Evolutionary conservation across 306 rosid genomes (phyloP).

Genomic region (Lathyrus aphaca): DNA sequence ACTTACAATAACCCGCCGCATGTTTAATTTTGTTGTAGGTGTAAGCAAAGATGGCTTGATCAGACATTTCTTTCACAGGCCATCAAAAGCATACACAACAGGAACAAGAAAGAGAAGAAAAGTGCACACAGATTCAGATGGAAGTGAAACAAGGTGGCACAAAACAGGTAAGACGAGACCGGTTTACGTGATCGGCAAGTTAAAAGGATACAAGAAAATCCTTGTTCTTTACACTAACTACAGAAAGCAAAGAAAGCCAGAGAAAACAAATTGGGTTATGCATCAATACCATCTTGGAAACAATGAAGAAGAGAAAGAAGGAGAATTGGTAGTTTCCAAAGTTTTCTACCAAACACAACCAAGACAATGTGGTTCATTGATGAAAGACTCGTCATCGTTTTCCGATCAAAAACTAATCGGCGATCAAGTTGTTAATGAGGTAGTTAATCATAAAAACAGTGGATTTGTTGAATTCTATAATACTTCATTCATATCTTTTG

Average conservation of each 20-base stretch:
- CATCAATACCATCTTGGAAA: slow-evolving; percentile 77
- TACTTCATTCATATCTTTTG: slow-evolving; percentile 61
- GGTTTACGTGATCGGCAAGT: slow-evolving; percentile 41
- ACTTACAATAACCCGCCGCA: not conserved
- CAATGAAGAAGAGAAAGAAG: slow-evolving; percentile 82
- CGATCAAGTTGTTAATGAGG: slow-evolving; percentile 43
- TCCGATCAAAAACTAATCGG: slow-evolving; percentile 37
- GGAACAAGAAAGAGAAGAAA: slow-evolving; percentile 71
- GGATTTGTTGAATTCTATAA: slow-evolving; percentile 53
- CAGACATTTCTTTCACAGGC: slow-evolving; percentile 70
- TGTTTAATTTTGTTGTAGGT: slow-evolving; percentile 38
- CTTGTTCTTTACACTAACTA: slow-evolving; percentile 84
- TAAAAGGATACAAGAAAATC: slow-evolving; percentile 75
- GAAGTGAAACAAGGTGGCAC: slow-evolving; percentile 73
- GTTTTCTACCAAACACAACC: slow-evolving; percentile 89
- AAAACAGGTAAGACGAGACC: slow-evolving; percentile 73
- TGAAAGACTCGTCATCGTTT: slow-evolving; percentile 49
- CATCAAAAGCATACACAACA: slow-evolving; percentile 69
- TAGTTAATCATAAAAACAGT: slow-evolving; percentile 39
- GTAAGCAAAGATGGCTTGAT: slow-evolving; percentile 63
- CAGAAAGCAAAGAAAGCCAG: slow-evolving; percentile 77
- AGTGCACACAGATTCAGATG: slow-evolving; percentile 58
- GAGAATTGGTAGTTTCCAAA: slow-evolving; percentile 76
- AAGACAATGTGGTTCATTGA: slow-evolving; percentile 71
- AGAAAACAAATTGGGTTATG: slow-evolving; percentile 87